Percentiles rank a stretch among this genome's conserved stretches.
phyloP scores from a whole-genome alignment of 495 filamentous ascomycete species.

The Hypoxylon trugodes region DNA sequence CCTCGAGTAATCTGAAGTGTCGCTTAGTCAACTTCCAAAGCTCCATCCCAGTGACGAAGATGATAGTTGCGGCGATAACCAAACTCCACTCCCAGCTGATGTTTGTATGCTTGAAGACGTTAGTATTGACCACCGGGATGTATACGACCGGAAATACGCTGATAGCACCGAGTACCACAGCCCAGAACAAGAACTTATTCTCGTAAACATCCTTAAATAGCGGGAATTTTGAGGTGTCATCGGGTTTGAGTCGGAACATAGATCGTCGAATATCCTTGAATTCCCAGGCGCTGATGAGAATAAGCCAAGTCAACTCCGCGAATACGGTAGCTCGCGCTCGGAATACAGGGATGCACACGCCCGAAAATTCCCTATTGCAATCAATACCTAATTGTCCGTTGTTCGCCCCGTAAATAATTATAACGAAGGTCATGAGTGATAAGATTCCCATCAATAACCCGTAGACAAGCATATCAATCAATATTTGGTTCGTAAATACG shows the following conservation, averaged over 20 bases:
- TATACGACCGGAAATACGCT: constrained; percentile 78
- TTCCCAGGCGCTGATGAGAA: constrained; percentile 79
- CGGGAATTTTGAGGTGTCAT: constrained; percentile 56
- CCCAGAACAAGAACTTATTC: constrained; percentile 79
- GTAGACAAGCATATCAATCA: constrained; percentile 78
- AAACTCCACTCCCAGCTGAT: constrained; percentile 80
- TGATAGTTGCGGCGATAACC: constrained; percentile 64
- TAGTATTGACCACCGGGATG: constrained; percentile 71
- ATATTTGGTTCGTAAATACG: constrained; percentile 74
- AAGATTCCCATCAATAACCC: constrained; percentile 73
- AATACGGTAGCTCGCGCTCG: constrained; percentile 81
- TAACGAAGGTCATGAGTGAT: constrained; percentile 72
- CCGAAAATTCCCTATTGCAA: constrained; percentile 69
- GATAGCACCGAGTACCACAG: constrained; percentile 70
- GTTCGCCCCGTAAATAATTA: constrained; percentile 71
- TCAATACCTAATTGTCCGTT: constrained; percentile 64
- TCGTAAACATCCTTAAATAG: constrained; percentile 72
- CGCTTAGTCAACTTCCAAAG: constrained; percentile 74
- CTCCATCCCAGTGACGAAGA: constrained; percentile 71
- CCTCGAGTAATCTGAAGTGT: constrained; percentile 51
- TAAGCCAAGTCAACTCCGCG: constrained; percentile 76
- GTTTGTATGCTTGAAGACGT: constrained; percentile 77
- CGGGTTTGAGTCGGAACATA: constrained; percentile 73
- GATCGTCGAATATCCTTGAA: constrained; percentile 75
- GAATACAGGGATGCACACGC: constrained; percentile 69